A percentile compares a stretch with the other conserved stretches of the same genome.
These are phyloP conservation scores for Lipomyces japonicus DNA, from an alignment of 805 yeast genomes.

Conservation along the genomic window DNA sequence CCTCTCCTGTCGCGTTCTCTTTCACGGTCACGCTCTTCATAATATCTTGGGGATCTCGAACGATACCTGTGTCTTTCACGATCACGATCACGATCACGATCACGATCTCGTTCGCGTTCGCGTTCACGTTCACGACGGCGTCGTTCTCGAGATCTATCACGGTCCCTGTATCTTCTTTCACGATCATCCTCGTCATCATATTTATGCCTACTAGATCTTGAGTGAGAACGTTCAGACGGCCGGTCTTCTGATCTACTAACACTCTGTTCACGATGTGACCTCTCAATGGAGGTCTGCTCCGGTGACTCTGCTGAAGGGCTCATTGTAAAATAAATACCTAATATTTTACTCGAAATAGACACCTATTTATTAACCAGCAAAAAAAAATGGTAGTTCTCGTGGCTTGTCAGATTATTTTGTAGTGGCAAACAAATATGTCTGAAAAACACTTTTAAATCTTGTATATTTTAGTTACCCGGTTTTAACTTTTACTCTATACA, in stretches of 20 bases:
- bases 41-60: slow-evolving; percentile 16
- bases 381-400: too few species aligned
- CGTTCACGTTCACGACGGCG: slow-evolving; percentile 11
- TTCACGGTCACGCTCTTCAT: slow-evolving; percentile 3
- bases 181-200: slow-evolving; percentile 13
- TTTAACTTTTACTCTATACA: too few species aligned
- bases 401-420: too few species aligned
- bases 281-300: too few species aligned
- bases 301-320: too few species aligned
- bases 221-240: slow-evolving; percentile 13
- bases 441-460: too few species aligned
- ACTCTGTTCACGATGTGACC: slow-evolving; percentile 2
- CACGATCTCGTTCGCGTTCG: slow-evolving; percentile 15
- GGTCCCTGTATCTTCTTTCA: slow-evolving; percentile 5
- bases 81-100: slow-evolving; percentile 17
- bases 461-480: too few species aligned
- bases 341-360: too few species aligned
- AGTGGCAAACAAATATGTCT: too few species aligned
- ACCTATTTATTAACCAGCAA: too few species aligned
- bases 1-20: slow-evolving; percentile 4
- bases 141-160: slow-evolving; percentile 17
- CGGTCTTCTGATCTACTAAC: slow-evolving; percentile 1
- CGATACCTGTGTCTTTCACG: slow-evolving; percentile 3
- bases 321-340: too few species aligned
- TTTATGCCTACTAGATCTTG: slow-evolving; percentile 7